Base-by-base conservation (phyloP, 140 eudicot genomes). In the Erigeron philadelphicus region DNA sequence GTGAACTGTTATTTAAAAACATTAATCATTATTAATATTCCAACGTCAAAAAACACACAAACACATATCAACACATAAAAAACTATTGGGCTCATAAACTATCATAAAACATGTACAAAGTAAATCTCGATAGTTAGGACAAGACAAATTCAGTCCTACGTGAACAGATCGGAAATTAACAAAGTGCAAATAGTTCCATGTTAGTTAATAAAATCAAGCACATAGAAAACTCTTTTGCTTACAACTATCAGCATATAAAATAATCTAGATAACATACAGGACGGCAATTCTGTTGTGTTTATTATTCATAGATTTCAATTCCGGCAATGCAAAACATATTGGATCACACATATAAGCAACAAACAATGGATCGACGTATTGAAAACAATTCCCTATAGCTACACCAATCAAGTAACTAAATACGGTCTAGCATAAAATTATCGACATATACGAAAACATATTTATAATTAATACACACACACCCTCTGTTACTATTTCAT, bases 1-100 rank as follows among this genome's bases (percentile, higher is more conserved):
- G 73, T 77, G 88, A 88, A 73, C 95, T 85, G 87, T 66, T 78
- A 31, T 31, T 31, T 5, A 70, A 5, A 52, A 76, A 56, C 61
- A 31, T 31, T 31, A 31, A 4, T 73, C 82, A 53, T 1, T 48
- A 15, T 61, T 21, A 21, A 21, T 76, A 65, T 50, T 56, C 67
- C 57, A 64, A 49, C 62, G 70, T 25, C 79, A 81, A 23, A 3
- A 72, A 44, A 48, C 11, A 45, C n/a, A n/a, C 2, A 52, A 52
- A 52, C 6, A 50, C 57, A 50, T 50, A 52, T 52, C 58, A 13
- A 52, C 17, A 8, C n/a, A n/a, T 18, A 52, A n/a, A n/a, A 52
- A 52, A 52, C 9, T n/a, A 52, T 4, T 13, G 8, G 21, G 58
- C 17, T 15, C 4, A 52, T 15, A 52, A 13, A n/a, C 0, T 31